phyloP scores from a whole-genome alignment of 176 grass and related monocot genomes.

The Carex cristatella region DNA sequence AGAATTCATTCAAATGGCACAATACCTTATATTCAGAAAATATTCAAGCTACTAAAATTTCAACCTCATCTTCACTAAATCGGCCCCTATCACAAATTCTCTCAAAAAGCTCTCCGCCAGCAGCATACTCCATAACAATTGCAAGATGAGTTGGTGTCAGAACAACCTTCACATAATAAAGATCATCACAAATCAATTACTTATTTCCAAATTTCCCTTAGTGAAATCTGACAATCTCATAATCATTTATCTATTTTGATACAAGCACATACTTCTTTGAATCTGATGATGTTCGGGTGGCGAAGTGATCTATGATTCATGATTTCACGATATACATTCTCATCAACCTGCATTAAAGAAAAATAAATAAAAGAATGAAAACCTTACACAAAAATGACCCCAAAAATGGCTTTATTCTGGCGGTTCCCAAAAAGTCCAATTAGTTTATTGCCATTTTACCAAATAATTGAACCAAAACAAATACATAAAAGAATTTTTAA shows the following conservation, averaged over 20 bases:
- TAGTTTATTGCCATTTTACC: neutral
- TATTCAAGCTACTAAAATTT: conserved; percentile 16
- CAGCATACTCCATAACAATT: conserved; percentile 94
- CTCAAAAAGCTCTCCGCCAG: conserved; percentile 83
- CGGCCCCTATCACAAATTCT: conserved; percentile 74
- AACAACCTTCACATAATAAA: conserved; percentile 50
- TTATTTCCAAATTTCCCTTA: neutral
- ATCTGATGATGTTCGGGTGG: conserved; percentile 94
- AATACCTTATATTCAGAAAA: conserved; percentile 13
- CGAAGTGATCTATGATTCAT: conserved; percentile 93
- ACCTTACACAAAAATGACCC: neutral
- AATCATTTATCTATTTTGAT: neutral
- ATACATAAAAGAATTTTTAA: neutral
- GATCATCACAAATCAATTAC: conserved; percentile 13
- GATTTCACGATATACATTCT: conserved; percentile 93
- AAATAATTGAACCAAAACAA: neutral
- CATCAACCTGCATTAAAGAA: conserved; percentile 57
- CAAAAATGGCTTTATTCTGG: neutral
- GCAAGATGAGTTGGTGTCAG: conserved; percentile 77
- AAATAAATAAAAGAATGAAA: neutral
- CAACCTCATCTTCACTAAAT: conserved; percentile 95
- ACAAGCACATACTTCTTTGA: conserved; percentile 63
- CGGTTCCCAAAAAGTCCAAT: neutral
- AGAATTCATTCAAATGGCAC: conserved; percentile 8
- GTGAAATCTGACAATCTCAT: neutral